Conservation (phyloP, 495 filamentous ascomycete genomes). For the Xylaria scruposa region DNA sequence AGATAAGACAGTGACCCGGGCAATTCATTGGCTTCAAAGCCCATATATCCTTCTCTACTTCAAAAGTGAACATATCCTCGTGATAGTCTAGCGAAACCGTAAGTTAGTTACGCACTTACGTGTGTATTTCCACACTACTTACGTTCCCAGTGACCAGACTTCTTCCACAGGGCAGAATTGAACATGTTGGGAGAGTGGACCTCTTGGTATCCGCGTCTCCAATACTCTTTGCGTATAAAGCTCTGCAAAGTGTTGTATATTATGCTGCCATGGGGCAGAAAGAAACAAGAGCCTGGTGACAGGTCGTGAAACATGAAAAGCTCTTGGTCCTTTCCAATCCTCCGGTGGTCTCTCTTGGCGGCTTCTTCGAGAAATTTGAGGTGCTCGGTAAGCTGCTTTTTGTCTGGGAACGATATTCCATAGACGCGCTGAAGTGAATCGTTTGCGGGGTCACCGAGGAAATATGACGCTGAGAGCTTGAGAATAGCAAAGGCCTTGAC, state of each 20-base stretch:
- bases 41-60: slow-evolving; percentile 87
- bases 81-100: slow-evolving; percentile 68
- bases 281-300: slow-evolving; percentile 92
- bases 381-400: slow-evolving; percentile 89
- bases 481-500: slow-evolving; percentile 94
- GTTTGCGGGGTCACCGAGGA: slow-evolving; percentile 89
- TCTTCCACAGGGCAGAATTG: slow-evolving; percentile 88
- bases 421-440: slow-evolving; percentile 96
- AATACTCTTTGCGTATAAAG: slow-evolving; percentile 86
- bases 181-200: slow-evolving; percentile 97
- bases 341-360: slow-evolving; percentile 90
- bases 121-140: not conserved
- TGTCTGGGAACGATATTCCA: slow-evolving; percentile 96
- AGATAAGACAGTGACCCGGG: slow-evolving; percentile 83
- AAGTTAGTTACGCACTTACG: not conserved
- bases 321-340: slow-evolving; percentile 92
- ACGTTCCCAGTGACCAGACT: slow-evolving; percentile 84
- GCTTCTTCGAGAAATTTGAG: slow-evolving; percentile 94
- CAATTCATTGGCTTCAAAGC: slow-evolving; percentile 99
- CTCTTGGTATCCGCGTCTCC: slow-evolving; percentile 92
- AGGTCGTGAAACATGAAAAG: slow-evolving; percentile 95
- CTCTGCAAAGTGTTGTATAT: slow-evolving; percentile 88
- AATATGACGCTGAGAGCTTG: slow-evolving; percentile 94
- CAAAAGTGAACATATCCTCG: slow-evolving; percentile 95
- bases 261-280: slow-evolving; percentile 87